A percentile compares a stretch with the other conserved stretches of the same genome.
These are phyloP conservation scores for Tulasnella sp. DNA, from an alignment of 768 basidiomycete genomes.

Conservation along the genomic window DNA sequence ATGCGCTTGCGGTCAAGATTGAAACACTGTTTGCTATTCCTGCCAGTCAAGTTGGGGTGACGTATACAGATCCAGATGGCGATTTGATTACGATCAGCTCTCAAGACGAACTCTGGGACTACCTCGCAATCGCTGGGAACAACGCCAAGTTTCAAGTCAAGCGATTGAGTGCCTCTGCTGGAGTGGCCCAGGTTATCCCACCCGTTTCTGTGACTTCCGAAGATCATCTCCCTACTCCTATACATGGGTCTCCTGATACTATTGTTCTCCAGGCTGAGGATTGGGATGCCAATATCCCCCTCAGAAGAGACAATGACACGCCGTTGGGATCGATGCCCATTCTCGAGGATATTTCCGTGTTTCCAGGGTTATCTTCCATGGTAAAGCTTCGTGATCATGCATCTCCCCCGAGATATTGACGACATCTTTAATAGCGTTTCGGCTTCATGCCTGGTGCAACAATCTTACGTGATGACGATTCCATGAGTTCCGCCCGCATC, in stretches of 20 bases:
- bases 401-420: too few species aligned
- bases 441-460: not conserved
- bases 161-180: slow-evolving; percentile 6
- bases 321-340: not conserved
- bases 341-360: not conserved
- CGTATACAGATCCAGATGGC: slow-evolving; percentile 58
- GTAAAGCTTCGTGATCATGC: not conserved
- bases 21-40: slow-evolving; percentile 45
- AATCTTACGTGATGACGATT: not conserved
- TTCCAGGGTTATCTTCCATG: not conserved
- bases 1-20: slow-evolving; percentile 42
- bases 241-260: slow-evolving; percentile 9
- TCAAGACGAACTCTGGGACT: slow-evolving; percentile 65
- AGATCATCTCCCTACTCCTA: too few species aligned
- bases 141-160: slow-evolving; percentile 49
- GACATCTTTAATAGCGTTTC: not conserved
- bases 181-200: too few species aligned
- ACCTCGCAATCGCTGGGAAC: slow-evolving; percentile 25
- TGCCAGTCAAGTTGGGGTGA: slow-evolving; percentile 44
- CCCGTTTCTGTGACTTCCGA: too few species aligned
- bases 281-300: not conserved
- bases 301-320: not conserved
- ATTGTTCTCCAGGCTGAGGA: not conserved
- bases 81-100: slow-evolving; percentile 70
- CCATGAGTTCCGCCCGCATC: not conserved